Conservation (phyloP, 73 alveolate species). For the Vitrella brassicaformis region DNA sequence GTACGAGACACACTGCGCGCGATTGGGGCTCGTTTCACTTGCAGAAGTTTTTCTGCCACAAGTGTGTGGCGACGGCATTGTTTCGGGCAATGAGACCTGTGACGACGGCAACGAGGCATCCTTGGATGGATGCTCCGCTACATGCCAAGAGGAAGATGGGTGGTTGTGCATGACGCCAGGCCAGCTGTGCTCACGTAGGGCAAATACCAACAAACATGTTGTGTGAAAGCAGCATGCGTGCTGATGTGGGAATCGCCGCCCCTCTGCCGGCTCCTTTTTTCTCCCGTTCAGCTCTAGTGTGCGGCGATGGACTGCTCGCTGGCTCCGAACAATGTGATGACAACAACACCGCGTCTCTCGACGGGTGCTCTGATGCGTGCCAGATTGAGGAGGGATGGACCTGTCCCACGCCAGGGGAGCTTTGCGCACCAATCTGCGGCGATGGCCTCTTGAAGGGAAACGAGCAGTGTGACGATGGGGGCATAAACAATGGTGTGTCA, state of each 20-base stretch:
- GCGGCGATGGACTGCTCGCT: constrained; percentile 31
- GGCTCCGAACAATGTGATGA: constrained; percentile 30
- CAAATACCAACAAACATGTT: no score
- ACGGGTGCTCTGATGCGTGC: constrained; percentile 28
- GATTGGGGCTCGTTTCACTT: no score
- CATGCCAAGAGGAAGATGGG: constrained; percentile 14
- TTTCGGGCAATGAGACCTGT: constrained; percentile 7
- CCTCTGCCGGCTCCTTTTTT: neutral
- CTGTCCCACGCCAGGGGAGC: neutral
- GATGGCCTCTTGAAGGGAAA: constrained; percentile 17
- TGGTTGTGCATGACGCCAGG: neutral
- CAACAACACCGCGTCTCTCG: constrained; percentile 10
- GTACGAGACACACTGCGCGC: no score
- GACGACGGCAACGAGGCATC: constrained; percentile 36
- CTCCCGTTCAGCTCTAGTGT: neutral
- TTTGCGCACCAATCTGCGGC: constrained; percentile 10
- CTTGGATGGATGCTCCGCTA: constrained; percentile 26
- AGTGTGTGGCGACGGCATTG: constrained; percentile 14
- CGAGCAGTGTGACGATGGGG: constrained; percentile 36
- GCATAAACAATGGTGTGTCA: constrained; percentile 18
- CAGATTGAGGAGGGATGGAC: constrained; percentile 28
- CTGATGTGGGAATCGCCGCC: neutral
- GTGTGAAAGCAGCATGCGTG: neutral
- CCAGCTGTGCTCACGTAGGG: neutral
- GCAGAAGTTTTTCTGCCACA: no score